Evolutionary conservation across 495 filamentous ascomycete species (phyloP), one percentile per base, ranked within the genome.

Genomic region (Penicillium silybi): DNA sequence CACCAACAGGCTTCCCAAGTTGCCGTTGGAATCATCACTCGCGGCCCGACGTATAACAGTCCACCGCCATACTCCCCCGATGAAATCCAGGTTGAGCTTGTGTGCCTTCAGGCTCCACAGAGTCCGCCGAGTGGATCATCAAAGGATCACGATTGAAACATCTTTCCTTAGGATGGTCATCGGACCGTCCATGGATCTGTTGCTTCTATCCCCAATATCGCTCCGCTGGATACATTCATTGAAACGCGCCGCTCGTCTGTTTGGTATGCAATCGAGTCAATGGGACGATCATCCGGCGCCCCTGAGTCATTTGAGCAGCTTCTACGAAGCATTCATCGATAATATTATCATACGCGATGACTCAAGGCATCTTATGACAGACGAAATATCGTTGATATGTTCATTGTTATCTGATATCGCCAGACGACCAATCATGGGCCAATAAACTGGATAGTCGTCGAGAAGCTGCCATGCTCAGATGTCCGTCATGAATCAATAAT

Each of bases 11-110:
- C 73, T 7, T 61, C 62, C 5, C 69, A 75, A 44, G 65, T 75
- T 2, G 73, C 70, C 6, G 65, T 76, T 11, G 73, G 66, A 0
- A 74, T 76, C 23, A 61, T 74, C 48, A 70, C 66, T 54, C 67
- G 73, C 11, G 57, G 60, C 0, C 73, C 73, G 1, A 56, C 61
- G 1, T 69, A 66, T 41, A 57, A 66, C 18, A 64, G 59, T 19
- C 20, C 48, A 4, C 61, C 61, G 16, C 67, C 64, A 0, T 40
- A 44, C 4, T 55, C 51, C 23, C 59, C 57, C 2, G 56, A 71
- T n/a, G 72, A 72, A 37, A 62, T 75, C 8, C 61, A 70, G 39
- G 50, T 70, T 39, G 67, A 72, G 50, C 56, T 76, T n/a, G 65
- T 70, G 11, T 76, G 73, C 42, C 48, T 69, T 22, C 67, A 69